Evolutionary conservation across 257 asterid genomes (phyloP).

Genomic region (Linderniella brevidens): DNA sequence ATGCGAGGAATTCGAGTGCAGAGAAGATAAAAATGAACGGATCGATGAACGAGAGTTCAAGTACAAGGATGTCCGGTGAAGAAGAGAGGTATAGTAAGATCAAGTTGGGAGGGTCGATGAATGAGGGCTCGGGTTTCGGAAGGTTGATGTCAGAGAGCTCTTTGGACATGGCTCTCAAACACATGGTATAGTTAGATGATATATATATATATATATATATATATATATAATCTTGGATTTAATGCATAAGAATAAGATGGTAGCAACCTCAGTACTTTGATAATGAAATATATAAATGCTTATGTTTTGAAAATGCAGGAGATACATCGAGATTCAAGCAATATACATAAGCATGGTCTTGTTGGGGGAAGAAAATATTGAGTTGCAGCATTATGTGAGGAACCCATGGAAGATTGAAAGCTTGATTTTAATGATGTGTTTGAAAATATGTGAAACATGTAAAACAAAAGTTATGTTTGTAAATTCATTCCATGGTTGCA

Average conservation of each 20-base stretch:
- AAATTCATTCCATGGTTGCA: too few relatives aligned
- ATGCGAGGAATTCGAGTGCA: conserved; percentile 30
- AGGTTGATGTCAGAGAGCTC: conserved; percentile 37
- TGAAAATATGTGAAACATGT: too few relatives aligned
- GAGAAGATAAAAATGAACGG: too few relatives aligned
- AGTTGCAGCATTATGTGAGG: neutral
- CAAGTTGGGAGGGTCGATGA: conserved; percentile 24
- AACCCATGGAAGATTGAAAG: too few relatives aligned
- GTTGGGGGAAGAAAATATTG: conserved; percentile 17
- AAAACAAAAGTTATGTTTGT: too few relatives aligned
- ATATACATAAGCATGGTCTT: conserved; percentile 11
- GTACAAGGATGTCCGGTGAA: too few relatives aligned
- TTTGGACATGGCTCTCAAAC: conserved; percentile 29
- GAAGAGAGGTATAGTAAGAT: conserved; percentile 20
- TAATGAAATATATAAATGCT: neutral
- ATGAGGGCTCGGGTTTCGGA: conserved; percentile 47
- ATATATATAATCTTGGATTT: too few relatives aligned
- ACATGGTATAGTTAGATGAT: conserved; percentile 12
- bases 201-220: too few relatives aligned
- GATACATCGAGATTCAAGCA: conserved; percentile 16
- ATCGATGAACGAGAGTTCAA: too few relatives aligned
- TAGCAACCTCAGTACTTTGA: neutral
- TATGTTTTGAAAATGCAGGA: conserved; percentile 13
- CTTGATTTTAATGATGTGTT: too few relatives aligned
- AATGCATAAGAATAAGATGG: neutral